These are phyloP conservation scores for Penicillium flavigenum DNA, from an alignment of 495 filamentous ascomycete genomes.

Conservation along the genomic window DNA sequence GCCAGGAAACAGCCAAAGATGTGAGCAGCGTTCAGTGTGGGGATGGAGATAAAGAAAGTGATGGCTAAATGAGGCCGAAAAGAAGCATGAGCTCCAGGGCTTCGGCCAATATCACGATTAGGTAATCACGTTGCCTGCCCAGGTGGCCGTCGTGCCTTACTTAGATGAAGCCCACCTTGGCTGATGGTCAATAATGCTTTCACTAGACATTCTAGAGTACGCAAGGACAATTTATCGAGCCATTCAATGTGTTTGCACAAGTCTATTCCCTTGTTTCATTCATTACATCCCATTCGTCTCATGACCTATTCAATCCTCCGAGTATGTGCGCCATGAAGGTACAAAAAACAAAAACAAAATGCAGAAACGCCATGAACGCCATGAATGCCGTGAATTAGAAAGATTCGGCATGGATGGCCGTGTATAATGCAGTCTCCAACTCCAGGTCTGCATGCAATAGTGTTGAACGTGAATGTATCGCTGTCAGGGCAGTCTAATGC, in stretches of 20 bases:
- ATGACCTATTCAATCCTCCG: conserved; percentile 1
- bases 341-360: conserved; percentile 9
- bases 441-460: conserved; percentile 25
- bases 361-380: conserved; percentile 27
- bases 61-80: conserved; percentile 22
- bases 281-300: conserved; percentile 4
- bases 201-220: not conserved
- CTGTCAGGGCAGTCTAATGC: conserved; percentile 18
- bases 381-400: conserved; percentile 20
- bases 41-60: conserved; percentile 1
- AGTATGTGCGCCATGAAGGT: conserved; percentile 14
- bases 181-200: not conserved
- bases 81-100: conserved; percentile 24
- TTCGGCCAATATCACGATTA: conserved; percentile 14
- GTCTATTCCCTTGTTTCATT: not conserved
- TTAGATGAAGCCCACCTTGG: no score
- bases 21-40: not conserved
- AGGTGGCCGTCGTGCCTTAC: no score
- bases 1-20: not conserved
- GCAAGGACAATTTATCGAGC: not conserved
- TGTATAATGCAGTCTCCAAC: conserved; percentile 25
- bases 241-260: not conserved
- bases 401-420: conserved; percentile 1
- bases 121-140: conserved; percentile 5
- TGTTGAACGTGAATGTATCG: conserved; percentile 30